Percentiles rank a stretch among this genome's conserved stretches.
These are phyloP conservation scores for Carallia brachiata DNA, from an alignment of 345 rosid genomes.

Conservation along the genomic window DNA sequence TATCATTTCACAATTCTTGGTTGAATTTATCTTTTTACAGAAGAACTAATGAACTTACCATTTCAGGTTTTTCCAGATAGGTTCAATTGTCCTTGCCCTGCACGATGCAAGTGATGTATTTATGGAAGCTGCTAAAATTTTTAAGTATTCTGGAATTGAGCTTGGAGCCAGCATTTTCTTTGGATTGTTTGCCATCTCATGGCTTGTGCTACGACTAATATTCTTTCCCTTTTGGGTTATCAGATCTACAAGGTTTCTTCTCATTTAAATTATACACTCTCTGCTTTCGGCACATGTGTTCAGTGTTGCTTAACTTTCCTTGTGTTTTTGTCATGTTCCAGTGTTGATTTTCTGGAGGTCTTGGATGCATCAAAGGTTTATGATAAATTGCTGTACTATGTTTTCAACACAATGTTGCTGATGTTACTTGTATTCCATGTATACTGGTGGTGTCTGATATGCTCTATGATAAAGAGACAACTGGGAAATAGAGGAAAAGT, in stretches of 20 bases:
- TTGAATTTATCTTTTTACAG: background rate
- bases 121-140: conserved; percentile 90
- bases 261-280: conserved; percentile 16
- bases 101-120: conserved; percentile 94
- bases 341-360: conserved; percentile 44
- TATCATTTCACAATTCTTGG: background rate
- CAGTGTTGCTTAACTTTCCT: conserved; percentile 14
- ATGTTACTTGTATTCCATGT: conserved; percentile 85
- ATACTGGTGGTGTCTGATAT: conserved; percentile 97
- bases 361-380: conserved; percentile 52
- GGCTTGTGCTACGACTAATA: conserved; percentile 82
- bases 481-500: conserved; percentile 85
- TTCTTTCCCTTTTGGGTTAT: conserved; percentile 96
- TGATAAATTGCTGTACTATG: conserved; percentile 50
- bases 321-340: conserved; percentile 32
- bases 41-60: background rate
- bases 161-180: conserved; percentile 89
- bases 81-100: conserved; percentile 75
- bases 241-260: conserved; percentile 62
- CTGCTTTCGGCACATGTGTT: background rate
- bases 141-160: conserved; percentile 79
- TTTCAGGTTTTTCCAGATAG: conserved; percentile 77
- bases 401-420: conserved; percentile 83
- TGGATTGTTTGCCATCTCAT: conserved; percentile 85
- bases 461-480: conserved; percentile 75